phyloP scores from a whole-genome alignment of 495 filamentous ascomycete species.

The Tuber umbilicatum region DNA sequence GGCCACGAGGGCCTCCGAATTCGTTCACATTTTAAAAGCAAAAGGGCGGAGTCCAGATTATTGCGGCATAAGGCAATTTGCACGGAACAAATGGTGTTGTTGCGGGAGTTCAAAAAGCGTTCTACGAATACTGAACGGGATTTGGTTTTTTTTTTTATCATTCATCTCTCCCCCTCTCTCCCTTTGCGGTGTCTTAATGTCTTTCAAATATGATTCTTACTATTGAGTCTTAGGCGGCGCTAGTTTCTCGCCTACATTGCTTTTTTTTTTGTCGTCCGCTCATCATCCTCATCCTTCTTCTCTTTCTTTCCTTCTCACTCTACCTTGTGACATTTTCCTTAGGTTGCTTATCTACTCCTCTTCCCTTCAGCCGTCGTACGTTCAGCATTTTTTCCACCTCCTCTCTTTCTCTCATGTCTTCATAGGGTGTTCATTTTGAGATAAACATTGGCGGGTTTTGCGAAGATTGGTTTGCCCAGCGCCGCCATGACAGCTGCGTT shows the following conservation, averaged over 20 bases:
- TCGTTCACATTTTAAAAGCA: conserved; percentile 32
- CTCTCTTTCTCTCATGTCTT: not conserved
- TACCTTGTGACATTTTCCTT: not conserved
- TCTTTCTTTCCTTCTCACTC: not conserved
- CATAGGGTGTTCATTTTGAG: not conserved
- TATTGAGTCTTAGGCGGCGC: not conserved
- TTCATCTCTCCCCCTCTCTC: not conserved
- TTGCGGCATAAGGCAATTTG: not conserved
- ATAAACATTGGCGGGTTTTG: not conserved
- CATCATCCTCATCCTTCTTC: not conserved
- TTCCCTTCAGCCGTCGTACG: not conserved
- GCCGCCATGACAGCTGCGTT: not conserved
- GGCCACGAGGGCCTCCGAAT: conserved; percentile 9
- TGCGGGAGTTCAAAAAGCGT: not conserved
- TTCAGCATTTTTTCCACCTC: not conserved
- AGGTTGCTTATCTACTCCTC: not conserved
- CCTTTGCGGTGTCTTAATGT: not conserved
- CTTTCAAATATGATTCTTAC: not conserved
- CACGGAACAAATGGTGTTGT: conserved; percentile 2
- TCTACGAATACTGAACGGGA: not conserved
- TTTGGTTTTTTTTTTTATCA: not conserved
- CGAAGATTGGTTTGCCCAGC: not conserved
- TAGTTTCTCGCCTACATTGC: not conserved
- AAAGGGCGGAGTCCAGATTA: not conserved
- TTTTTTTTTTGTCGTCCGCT: not conserved